Percentiles rank a stretch among this genome's conserved stretches.
phyloP scores from a whole-genome alignment of 441 rosid genomes.

The Gossypium armourianum region DNA sequence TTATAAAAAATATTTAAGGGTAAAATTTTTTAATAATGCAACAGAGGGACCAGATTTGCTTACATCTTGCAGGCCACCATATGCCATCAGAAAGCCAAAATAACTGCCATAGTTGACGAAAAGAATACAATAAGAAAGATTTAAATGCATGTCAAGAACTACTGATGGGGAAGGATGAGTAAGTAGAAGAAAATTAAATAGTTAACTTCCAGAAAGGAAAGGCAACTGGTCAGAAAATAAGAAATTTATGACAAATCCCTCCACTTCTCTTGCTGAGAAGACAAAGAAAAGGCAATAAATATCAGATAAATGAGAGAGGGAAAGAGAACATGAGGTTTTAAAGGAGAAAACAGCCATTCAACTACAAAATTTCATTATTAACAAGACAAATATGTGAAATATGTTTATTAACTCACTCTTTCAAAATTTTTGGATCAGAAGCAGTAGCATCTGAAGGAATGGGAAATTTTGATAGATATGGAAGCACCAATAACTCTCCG shows the following conservation, averaged over 20 bases:
- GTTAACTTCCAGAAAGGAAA: not conserved
- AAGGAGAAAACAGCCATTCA: not conserved
- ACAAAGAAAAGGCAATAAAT: too few relatives aligned
- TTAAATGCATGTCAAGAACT: slow-evolving; percentile 14
- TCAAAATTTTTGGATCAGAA: slow-evolving; percentile 34
- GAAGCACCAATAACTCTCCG: slow-evolving; percentile 80
- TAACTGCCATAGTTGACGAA: slow-evolving; percentile 40
- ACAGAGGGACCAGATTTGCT: slow-evolving; percentile 25
- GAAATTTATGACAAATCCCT: not conserved
- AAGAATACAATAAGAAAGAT: slow-evolving; percentile 12
- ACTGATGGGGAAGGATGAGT: slow-evolving; percentile 2
- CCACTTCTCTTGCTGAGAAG: not conserved
- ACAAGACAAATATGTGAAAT: slow-evolving; percentile 8
- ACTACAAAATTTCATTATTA: not conserved
- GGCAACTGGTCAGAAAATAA: not conserved
- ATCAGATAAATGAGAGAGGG: not conserved
- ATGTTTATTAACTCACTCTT: slow-evolving; percentile 40
- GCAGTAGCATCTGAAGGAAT: slow-evolving; percentile 44
- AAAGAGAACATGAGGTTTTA: not conserved
- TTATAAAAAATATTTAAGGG: not conserved
- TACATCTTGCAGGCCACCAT: slow-evolving; percentile 83
- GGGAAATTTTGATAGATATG: slow-evolving; percentile 62
- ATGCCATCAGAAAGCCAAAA: slow-evolving; percentile 77
- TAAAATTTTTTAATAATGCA: slow-evolving; percentile 10
- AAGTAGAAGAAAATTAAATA: slow-evolving; percentile 12